A percentile compares a stretch with the other conserved stretches of the same genome.
phyloP scores from a whole-genome alignment of 441 rosid species.

The Arabidopsis lyrata region DNA sequence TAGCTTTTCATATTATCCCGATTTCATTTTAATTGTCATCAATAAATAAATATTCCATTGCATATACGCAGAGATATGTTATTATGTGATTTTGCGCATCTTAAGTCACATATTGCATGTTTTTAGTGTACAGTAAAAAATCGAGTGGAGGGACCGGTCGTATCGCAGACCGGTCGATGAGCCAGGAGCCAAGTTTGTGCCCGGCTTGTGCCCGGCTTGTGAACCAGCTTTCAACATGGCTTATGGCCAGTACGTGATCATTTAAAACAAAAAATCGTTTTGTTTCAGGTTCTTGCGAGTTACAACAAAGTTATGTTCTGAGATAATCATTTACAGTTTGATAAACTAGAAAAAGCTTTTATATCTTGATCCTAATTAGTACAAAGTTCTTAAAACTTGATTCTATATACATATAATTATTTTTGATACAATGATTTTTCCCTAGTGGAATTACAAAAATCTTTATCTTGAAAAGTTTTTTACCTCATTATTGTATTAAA shows the following conservation, averaged over 20 bases:
- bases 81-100: constrained; percentile 31
- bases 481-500: constrained; percentile 3
- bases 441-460: not conserved
- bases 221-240: not conserved
- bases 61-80: not conserved
- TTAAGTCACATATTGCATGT: constrained; percentile 8
- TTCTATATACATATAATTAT: not conserved
- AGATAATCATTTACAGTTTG: not conserved
- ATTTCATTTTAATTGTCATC: constrained; percentile 2
- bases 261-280: too few relatives aligned
- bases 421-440: not conserved
- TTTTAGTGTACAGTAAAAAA: not conserved
- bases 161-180: not conserved
- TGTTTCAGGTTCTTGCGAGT: not conserved
- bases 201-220: not conserved
- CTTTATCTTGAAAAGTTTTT: not conserved
- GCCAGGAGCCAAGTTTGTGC: constrained; percentile 7
- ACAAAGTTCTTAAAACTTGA: too few relatives aligned
- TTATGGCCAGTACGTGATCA: not conserved
- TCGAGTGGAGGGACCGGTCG: constrained; percentile 6
- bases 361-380: not conserved
- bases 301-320: not conserved
- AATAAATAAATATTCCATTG: constrained; percentile 3
- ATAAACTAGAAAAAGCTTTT: not conserved
- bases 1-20: constrained; percentile 32